Base-by-base conservation (phyloP, 257 asterid species). In the Orobanche coerulescens region DNA sequence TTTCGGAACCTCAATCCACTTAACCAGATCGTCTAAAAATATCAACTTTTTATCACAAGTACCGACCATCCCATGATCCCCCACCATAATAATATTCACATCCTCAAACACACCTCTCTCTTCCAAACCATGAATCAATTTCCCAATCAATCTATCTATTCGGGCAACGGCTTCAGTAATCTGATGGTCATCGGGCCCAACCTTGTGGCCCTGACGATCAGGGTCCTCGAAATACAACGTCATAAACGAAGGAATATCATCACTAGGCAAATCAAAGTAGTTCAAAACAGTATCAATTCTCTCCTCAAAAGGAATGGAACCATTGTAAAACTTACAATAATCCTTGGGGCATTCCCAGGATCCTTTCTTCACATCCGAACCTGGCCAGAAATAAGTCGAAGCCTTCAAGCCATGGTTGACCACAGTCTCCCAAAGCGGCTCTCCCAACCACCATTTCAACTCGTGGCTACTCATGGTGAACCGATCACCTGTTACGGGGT, bases 41-140 rank as follows among this genome's bases (percentile, higher is more conserved):
- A 46, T 46, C 25, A 46, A 19, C 52, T 46, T 46, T 9, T 46
- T 9, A 46, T 46, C 52, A 24, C 52, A 46, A 6, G 52, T 46
- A 4, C 52, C 52, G 24, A 46, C 52, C 52, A 46, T 46, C 52
- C 52, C 52, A 5, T 46, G 52, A 46, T 46, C 52, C 52, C 52
- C 52, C 4, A 46, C 52, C 52, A 46, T 46, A 46, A 46, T 18
- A n/a, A 46, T 46, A 6, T 46, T 46, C 52, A 46, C 52, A 46
- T 46, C 52, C 24, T 46, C 52, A 16, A 46, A 46, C 6, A 46
- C 13, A 6, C 52, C 52, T 46, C 24, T 46, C 10, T 46, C 12
- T 18, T 46, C 52, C 52, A 46, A 2, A 11, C 52, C 52, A 6
- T 12, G 24, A 8, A 46, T 46, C 52, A 46, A 46, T 7, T n/a